Evolutionary conservation across 345 rosid genomes (phyloP).

Genomic region (Zanthoxylum bungeanum): DNA sequence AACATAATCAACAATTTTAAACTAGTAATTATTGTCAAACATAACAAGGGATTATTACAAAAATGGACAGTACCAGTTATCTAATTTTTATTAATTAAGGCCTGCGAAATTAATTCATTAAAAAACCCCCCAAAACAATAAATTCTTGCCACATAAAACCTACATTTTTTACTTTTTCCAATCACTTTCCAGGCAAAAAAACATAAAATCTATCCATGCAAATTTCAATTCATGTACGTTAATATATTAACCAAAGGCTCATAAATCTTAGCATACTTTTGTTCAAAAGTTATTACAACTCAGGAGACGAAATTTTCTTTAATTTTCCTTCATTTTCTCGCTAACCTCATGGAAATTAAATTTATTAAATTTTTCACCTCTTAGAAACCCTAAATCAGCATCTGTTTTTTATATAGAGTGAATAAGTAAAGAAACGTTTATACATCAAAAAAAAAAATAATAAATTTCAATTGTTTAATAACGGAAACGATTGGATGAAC

Average conservation of each 20-base stretch:
- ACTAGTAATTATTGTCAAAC: not conserved
- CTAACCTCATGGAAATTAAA: not conserved
- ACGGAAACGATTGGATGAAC: not conserved
- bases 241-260: not conserved
- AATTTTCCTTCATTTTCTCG: not conserved
- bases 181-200: not conserved
- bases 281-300: not conserved
- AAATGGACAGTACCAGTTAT: not conserved
- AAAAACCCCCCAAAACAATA: not conserved
- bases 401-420: not conserved
- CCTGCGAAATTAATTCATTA: not conserved
- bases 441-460: not conserved
- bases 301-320: not conserved
- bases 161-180: not conserved
- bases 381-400: slow-evolving; percentile 11
- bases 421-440: not conserved
- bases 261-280: not conserved
- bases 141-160: not conserved
- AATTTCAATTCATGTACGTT: not conserved
- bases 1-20: not conserved
- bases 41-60: not conserved
- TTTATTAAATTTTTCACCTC: not conserved
- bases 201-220: not conserved
- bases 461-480: not conserved
- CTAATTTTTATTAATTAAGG: not conserved